Percentiles rank a stretch among this genome's conserved stretches.
Evolutionary conservation across 345 rosid genomes (phyloP).

Genomic region (Gossypium herbaceum): DNA sequence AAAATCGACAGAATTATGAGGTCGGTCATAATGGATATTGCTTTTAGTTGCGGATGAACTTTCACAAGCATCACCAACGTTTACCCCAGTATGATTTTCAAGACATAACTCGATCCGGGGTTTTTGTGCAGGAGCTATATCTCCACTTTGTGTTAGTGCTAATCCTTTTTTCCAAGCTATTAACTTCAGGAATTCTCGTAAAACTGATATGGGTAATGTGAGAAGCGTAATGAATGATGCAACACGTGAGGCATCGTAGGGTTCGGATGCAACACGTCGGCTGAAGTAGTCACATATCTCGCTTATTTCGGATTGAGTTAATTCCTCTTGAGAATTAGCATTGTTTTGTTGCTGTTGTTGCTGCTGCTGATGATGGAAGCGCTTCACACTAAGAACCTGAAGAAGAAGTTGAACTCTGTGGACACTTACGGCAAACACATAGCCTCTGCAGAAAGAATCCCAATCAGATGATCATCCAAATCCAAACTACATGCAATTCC

Average conservation of each 20-base stretch:
- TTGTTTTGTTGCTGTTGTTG: slow-evolving; percentile 45
- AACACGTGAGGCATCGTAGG: slow-evolving; percentile 96
- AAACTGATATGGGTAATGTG: slow-evolving; percentile 84
- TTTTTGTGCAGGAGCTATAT: slow-evolving; percentile 79
- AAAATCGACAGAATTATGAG: slow-evolving; percentile 80
- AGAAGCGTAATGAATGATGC: slow-evolving; percentile 99
- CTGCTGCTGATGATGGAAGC: slow-evolving; percentile 79
- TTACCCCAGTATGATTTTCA: slow-evolving; percentile 72
- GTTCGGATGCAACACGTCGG: slow-evolving; percentile 96
- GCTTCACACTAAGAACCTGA: slow-evolving; percentile 92
- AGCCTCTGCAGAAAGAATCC: slow-evolving; percentile 58
- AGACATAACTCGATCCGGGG: slow-evolving; percentile 91
- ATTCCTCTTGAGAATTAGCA: slow-evolving; percentile 70
- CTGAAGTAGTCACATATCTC: slow-evolving; percentile 98
- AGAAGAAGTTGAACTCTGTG: slow-evolving; percentile 99
- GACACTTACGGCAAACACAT: slow-evolving; percentile 94
- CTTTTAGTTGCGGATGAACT: slow-evolving; percentile 61
- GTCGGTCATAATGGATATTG: slow-evolving; percentile 79
- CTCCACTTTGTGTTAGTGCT: slow-evolving; percentile 72
- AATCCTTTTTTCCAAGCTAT: slow-evolving; percentile 98
- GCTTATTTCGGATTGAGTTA: slow-evolving; percentile 78
- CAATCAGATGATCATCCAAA: slow-evolving; percentile 8
- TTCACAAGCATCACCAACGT: slow-evolving; percentile 34
- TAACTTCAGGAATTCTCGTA: slow-evolving; percentile 86
- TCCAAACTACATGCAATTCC: neutral